Conservation (phyloP, 2,329 filamentous ascomycete species). For the Fusarium sororula region DNA sequence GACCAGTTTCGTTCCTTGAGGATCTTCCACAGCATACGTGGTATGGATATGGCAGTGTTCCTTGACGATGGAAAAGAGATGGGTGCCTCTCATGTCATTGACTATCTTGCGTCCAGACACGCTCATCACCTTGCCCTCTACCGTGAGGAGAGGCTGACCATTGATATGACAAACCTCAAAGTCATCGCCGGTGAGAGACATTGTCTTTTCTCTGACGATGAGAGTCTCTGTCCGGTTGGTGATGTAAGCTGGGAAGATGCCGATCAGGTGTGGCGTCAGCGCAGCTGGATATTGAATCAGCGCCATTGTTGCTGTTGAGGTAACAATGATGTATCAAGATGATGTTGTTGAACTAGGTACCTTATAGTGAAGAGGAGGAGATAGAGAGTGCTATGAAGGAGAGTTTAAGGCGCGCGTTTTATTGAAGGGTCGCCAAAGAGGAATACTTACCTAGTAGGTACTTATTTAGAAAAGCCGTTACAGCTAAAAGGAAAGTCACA, state of each 20-base stretch:
- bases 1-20: conserved; percentile 57
- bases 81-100: conserved; percentile 60
- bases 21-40: conserved; percentile 60
- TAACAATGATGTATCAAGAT: background rate
- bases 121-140: conserved; percentile 64
- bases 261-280: conserved; percentile 46
- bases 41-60: conserved; percentile 60
- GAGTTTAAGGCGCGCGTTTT: background rate
- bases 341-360: background rate
- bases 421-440: background rate
- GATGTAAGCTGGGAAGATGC: conserved; percentile 52
- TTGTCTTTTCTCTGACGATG: conserved; percentile 67
- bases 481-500: background rate
- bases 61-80: conserved; percentile 68
- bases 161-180: conserved; percentile 68
- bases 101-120: conserved; percentile 66
- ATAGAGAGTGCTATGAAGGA: background rate
- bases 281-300: background rate
- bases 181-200: conserved; percentile 70
- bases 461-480: too few relatives aligned
- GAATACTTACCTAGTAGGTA: too few relatives aligned
- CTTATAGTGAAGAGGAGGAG: background rate
- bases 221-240: conserved; percentile 57
- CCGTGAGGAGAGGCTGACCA: conserved; percentile 63
- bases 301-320: conserved; percentile 8